Evolutionary conservation across 2,329 filamentous ascomycete species (phyloP).

Genomic region (Fusarium nanum): DNA sequence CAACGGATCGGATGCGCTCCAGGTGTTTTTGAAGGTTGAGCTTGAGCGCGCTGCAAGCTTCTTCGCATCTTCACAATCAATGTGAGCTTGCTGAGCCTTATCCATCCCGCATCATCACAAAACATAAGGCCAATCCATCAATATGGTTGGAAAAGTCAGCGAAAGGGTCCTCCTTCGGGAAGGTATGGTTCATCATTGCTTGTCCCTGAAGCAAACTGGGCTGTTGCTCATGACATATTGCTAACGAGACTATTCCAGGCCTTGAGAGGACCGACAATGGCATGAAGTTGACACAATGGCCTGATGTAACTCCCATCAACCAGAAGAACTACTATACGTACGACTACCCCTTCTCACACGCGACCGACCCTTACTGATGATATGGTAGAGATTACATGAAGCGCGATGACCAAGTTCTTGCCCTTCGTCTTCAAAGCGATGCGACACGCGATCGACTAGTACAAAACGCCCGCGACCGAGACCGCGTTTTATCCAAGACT

Average conservation of each 20-base stretch:
- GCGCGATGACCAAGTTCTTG: conserved; percentile 94
- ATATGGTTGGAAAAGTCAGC: conserved; percentile 73
- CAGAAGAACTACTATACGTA: conserved; percentile 99
- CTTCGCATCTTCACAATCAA: conserved; percentile 33
- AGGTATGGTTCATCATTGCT: conserved; percentile 55
- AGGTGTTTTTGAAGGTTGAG: conserved; percentile 45
- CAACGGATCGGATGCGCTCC: conserved; percentile 41
- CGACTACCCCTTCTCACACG: background rate
- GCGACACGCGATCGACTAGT: conserved; percentile 86
- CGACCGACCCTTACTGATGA: conserved; percentile 28
- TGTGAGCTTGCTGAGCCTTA: conserved; percentile 38
- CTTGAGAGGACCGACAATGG: conserved; percentile 98
- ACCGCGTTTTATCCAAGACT: conserved; percentile 83
- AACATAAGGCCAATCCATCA: conserved; percentile 34
- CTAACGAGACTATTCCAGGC: conserved; percentile 64
- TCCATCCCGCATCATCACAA: conserved; percentile 27
- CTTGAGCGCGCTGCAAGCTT: conserved; percentile 32
- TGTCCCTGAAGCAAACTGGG: conserved; percentile 7
- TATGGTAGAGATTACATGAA: conserved; percentile 89
- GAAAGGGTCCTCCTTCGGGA: conserved; percentile 72
- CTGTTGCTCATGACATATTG: conserved; percentile 31
- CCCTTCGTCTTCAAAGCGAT: conserved; percentile 87
- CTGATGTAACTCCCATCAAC: conserved; percentile 92
- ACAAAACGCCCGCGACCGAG: conserved; percentile 86
- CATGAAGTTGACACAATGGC: conserved; percentile 95